Base-by-base conservation (phyloP, 345 rosid species). In the Hibiscus syriacus region DNA sequence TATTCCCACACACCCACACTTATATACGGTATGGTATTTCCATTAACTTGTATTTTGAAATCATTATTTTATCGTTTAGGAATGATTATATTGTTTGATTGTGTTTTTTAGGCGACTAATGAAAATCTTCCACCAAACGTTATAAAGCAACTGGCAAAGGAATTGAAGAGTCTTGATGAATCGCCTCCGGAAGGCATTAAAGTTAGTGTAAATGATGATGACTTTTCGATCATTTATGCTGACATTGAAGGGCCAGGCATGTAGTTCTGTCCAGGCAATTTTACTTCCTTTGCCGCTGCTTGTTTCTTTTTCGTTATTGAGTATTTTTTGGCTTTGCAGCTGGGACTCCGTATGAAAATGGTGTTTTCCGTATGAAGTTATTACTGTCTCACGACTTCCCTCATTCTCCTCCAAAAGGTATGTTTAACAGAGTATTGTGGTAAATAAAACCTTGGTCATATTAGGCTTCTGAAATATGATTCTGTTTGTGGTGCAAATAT, bases 91-190 rank as follows among this genome's bases (percentile, higher is more conserved):
- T 68, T 74, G 67, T 57, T 60, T 11, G 61, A 41, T 60, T 66
- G 11, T 73, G 30, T 66, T 63, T 19, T 76, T 55, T 71, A 95
- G 99, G 98, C 96, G 30, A 89, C 96, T 57, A 92, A 95, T 66
- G 99, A 95, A 85, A 95, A 95, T 75, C 92, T 95, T 65, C 99
- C 99, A 59, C 99, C 99, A n/a, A 92, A 95, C 73, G 99, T 95
- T n/a, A 76, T 95, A 76, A 95, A 90, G 81, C 97, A 92, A 81
- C 93, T 95, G 71, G 97, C 96, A 7, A 92, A 86, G 77, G 99
- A 95, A 74, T 80, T 95, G 79, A 95, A 95, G 80, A 83, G 77
- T 84, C 97, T 95, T 54, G 90, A 90, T 58, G 99, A 95, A 73
- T 95, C 99, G 2, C 99, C 99, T 46, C 96, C 99, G 0, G 99